These are phyloP conservation scores for Carex kokanica DNA, from an alignment of 176 grass and related monocot species.

Conservation along the genomic window DNA sequence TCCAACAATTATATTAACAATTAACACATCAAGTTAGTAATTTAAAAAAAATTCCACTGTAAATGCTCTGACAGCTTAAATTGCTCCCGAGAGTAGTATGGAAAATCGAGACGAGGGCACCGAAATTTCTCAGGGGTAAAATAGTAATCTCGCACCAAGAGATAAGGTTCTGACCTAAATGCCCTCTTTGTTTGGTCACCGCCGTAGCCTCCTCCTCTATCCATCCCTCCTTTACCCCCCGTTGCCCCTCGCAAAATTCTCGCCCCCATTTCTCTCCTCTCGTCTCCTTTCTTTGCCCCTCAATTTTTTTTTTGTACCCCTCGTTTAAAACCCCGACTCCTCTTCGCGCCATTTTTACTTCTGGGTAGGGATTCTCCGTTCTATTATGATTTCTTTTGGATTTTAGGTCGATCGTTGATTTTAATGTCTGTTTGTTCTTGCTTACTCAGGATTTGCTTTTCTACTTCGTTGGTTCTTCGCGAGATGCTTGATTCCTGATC, in stretches of 20 bases:
- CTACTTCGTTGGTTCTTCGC: no score
- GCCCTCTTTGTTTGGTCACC: conserved; percentile 31
- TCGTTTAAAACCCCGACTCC: conserved; percentile 41
- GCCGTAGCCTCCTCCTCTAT: conserved; percentile 5
- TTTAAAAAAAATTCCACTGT: no score
- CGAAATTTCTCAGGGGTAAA: conserved; percentile 30
- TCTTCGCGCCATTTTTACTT: conserved; percentile 27
- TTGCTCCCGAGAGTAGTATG: conserved; percentile 19
- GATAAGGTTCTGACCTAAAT: conserved; percentile 53
- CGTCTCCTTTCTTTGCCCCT: conserved; percentile 28
- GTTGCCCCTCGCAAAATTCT: conserved; percentile 1
- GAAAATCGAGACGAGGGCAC: conserved; percentile 26
- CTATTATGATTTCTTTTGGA: no score
- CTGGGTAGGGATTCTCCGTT: no score
- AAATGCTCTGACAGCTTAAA: no score
- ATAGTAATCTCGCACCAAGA: conserved; percentile 33
- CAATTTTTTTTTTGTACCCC: conserved; percentile 24
- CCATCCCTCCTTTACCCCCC: conserved; percentile 20
- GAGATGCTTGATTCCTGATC: no score
- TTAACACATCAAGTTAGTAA: no score
- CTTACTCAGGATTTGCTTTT: no score
- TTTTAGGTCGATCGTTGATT: no score
- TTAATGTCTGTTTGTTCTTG: no score
- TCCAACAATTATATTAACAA: no score
- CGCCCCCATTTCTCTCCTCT: conserved; percentile 21